Percentiles rank a stretch among this genome's conserved stretches.
phyloP scores from a whole-genome alignment of 2,329 filamentous ascomycete species.

The Xylogone sp. region DNA sequence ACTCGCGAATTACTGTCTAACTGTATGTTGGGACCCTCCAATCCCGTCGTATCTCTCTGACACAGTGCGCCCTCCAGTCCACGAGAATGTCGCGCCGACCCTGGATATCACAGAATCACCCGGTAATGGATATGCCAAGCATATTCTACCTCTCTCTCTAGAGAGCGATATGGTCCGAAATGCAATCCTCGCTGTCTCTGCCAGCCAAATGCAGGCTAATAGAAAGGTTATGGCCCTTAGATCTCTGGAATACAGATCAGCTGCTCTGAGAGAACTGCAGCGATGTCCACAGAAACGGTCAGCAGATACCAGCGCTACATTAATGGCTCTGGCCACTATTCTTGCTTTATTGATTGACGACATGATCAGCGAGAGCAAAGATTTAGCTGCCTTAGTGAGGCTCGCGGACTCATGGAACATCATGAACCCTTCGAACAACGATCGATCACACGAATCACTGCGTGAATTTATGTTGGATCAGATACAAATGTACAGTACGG shows the following conservation, averaged over 20 bases:
- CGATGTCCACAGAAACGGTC: not conserved
- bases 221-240: not conserved
- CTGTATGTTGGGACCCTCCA: not conserved
- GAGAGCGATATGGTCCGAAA: not conserved
- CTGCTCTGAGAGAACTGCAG: not conserved
- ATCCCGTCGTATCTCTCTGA: not conserved
- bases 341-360: not conserved
- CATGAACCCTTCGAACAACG: not conserved
- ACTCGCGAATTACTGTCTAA: not conserved
- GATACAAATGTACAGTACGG: not conserved
- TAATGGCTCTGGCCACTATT: not conserved
- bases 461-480: not conserved
- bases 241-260: not conserved
- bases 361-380: not conserved
- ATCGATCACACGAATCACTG: not conserved
- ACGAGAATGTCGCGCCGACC: not conserved
- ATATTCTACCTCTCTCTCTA: not conserved
- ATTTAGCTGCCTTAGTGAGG: not conserved
- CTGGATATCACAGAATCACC: not conserved
- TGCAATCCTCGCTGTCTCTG: not conserved
- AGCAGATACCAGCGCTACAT: not conserved
- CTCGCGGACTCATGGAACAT: not conserved
- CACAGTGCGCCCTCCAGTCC: not conserved
- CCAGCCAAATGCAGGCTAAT: not conserved
- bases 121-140: not conserved